phyloP scores from a whole-genome alignment of 2,329 filamentous ascomycete species.

The Xylaria sp. region DNA sequence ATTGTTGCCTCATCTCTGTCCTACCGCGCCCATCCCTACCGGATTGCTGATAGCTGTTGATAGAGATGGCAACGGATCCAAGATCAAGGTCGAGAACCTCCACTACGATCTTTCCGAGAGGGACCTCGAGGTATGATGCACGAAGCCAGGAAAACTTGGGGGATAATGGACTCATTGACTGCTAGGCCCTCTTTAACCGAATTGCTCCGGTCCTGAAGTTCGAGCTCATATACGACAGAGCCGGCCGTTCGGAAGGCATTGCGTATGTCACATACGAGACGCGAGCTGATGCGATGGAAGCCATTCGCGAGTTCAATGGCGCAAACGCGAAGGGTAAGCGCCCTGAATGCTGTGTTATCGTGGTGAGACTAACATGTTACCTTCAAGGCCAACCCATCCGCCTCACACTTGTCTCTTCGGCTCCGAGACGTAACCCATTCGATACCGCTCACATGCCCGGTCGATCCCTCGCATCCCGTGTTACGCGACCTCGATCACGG shows the following conservation, averaged over 20 bases:
- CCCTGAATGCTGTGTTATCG: background rate
- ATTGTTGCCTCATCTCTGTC: background rate
- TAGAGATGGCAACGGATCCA: constrained; percentile 56
- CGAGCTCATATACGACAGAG: constrained; percentile 75
- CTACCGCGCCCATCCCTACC: background rate
- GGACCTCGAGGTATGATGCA: constrained; percentile 63
- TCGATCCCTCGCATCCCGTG: constrained; percentile 55
- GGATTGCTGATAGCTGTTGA: constrained; percentile 10
- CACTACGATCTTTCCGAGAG: constrained; percentile 87
- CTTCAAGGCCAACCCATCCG: constrained; percentile 69
- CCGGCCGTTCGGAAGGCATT: constrained; percentile 78
- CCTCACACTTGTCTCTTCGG: constrained; percentile 57
- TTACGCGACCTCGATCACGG: constrained; percentile 62
- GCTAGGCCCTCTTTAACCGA: constrained; percentile 70
- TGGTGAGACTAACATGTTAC: constrained; percentile 5
- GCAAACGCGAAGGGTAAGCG: constrained; percentile 75
- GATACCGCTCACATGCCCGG: constrained; percentile 51
- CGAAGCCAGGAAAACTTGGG: background rate
- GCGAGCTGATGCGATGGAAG: constrained; percentile 64
- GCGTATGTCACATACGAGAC: constrained; percentile 78
- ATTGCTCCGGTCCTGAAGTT: constrained; percentile 69
- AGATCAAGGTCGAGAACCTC: constrained; percentile 80
- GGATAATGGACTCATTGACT: constrained; percentile 24
- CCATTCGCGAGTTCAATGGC: constrained; percentile 76
- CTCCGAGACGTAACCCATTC: constrained; percentile 51